Evolutionary conservation across 441 rosid species (phyloP).

Genomic region (Manihot esculenta): DNA sequence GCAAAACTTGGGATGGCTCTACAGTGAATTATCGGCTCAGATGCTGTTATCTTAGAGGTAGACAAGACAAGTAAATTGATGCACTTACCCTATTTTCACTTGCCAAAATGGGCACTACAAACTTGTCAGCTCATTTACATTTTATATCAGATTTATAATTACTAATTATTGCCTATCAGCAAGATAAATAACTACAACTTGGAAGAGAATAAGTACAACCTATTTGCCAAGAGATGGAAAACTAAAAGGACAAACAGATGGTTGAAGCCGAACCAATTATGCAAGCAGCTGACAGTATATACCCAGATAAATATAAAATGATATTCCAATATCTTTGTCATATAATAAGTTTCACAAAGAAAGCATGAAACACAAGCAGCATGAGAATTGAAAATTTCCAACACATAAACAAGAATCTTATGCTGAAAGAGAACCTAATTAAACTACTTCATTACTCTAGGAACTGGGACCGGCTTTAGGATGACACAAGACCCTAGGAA

Average conservation of each 20-base stretch:
- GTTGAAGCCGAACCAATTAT: neutral
- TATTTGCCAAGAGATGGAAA: neutral
- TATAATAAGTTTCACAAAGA: neutral
- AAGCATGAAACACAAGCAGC: slow-evolving; percentile 2
- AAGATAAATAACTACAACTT: neutral
- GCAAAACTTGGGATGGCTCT: neutral
- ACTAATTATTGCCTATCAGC: neutral
- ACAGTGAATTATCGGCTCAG: neutral
- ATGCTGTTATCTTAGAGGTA: neutral
- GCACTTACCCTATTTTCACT: neutral
- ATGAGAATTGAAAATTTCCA: neutral
- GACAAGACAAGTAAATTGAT: neutral
- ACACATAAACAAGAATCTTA: neutral
- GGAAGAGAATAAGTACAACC: neutral
- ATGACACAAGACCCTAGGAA: slow-evolving; percentile 22
- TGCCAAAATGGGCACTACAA: neutral
- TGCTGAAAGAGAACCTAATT: slow-evolving; percentile 29
- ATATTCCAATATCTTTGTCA: slow-evolving; percentile 15
- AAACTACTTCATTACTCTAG: slow-evolving; percentile 21
- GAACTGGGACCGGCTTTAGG: slow-evolving; percentile 27
- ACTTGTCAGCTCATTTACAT: neutral
- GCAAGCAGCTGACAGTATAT: neutral
- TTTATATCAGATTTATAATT: neutral
- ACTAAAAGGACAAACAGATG: neutral
- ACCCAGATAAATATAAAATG: neutral